These are phyloP conservation scores for Erodium chrysanthum DNA, from an alignment of 441 rosid species.

Conservation along the genomic window DNA sequence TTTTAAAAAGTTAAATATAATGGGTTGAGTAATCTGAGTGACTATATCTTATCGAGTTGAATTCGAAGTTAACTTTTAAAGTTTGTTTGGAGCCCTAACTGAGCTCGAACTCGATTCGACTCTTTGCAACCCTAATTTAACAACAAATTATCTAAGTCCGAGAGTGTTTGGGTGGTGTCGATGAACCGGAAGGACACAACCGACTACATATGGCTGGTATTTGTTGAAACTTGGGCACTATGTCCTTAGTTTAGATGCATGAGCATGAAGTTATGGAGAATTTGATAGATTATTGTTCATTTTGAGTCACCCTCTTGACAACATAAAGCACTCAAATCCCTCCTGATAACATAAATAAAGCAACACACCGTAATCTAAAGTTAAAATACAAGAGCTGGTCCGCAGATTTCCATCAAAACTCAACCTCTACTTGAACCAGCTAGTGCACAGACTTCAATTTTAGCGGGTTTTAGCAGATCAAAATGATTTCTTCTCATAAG, in stretches of 20 bases:
- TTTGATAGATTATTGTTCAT: not conserved
- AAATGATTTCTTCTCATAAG: slow-evolving; percentile 48
- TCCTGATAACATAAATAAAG: not conserved
- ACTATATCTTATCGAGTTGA: too few species aligned
- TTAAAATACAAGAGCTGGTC: not conserved
- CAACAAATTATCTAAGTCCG: too few species aligned
- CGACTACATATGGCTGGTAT: too few species aligned
- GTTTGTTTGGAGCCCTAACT: too few species aligned
- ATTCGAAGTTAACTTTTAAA: too few species aligned
- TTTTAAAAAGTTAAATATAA: too few species aligned
- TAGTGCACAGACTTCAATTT: not conserved
- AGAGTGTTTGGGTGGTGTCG: too few species aligned
- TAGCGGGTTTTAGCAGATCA: not conserved
- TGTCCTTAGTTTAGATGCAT: not conserved
- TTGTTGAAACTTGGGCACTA: too few species aligned
- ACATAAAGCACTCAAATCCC: not conserved
- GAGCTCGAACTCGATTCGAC: too few species aligned
- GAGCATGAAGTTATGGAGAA: not conserved
- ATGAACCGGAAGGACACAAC: too few species aligned
- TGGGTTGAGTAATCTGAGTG: too few species aligned
- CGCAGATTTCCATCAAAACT: not conserved
- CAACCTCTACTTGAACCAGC: not conserved
- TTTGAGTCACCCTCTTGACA: not conserved
- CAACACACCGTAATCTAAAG: not conserved
- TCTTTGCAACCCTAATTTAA: too few species aligned